Percentiles rank a stretch among this genome's conserved stretches.
Evolutionary conservation across 352 stramenopile genomes (phyloP).

Genomic region (Elongisporangium prolatum): DNA sequence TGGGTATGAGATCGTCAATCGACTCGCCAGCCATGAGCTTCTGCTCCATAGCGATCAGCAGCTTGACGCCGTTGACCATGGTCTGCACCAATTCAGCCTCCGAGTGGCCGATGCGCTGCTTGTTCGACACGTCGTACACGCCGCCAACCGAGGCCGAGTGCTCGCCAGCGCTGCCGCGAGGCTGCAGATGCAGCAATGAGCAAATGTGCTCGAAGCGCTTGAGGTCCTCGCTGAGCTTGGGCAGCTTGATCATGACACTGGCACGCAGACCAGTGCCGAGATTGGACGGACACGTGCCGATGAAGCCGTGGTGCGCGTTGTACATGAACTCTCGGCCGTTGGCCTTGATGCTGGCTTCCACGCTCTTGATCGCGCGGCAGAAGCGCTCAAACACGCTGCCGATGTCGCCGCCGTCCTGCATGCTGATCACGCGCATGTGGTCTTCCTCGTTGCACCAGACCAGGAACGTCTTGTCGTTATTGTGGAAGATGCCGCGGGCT

Average conservation of each 20-base stretch:
- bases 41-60: constrained; percentile 87
- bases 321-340: constrained; percentile 76
- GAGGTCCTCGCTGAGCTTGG: constrained; percentile 79
- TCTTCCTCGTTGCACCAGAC: constrained; percentile 87
- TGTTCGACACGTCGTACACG: constrained; percentile 88
- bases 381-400: constrained; percentile 78
- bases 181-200: constrained; percentile 75
- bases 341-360: constrained; percentile 65
- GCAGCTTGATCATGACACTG: constrained; percentile 87
- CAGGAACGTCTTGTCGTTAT: constrained; percentile 72
- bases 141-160: constrained; percentile 85
- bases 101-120: constrained; percentile 84
- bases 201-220: constrained; percentile 78
- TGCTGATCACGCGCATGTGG: constrained; percentile 82
- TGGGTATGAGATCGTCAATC: constrained; percentile 69
- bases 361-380: constrained; percentile 65
- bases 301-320: constrained; percentile 75
- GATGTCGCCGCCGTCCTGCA: constrained; percentile 73
- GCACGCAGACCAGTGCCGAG: constrained; percentile 86
- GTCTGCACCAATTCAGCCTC: constrained; percentile 87
- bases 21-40: constrained; percentile 63
- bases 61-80: constrained; percentile 85
- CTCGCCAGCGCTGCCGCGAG: constrained; percentile 73
- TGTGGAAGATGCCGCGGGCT: constrained; percentile 75
- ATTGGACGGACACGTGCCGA: constrained; percentile 88